Evolutionary conservation across 768 basidiomycete genomes (phyloP).

Genomic region (Astraeus odoratus): DNA sequence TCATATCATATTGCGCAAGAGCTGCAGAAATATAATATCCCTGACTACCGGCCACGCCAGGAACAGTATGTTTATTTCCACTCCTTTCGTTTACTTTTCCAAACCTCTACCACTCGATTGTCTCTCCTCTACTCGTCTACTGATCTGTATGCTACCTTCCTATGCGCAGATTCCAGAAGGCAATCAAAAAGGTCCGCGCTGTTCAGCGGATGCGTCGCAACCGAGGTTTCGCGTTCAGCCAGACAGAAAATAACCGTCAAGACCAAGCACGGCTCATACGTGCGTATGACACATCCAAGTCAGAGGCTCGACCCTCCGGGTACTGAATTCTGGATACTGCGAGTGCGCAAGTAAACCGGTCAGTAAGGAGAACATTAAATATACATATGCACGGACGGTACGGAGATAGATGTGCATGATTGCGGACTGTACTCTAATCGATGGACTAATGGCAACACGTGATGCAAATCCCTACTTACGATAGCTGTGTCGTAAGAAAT

Average conservation of each 20-base stretch:
- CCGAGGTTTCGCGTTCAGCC: constrained; percentile 96
- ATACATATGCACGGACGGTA: no score
- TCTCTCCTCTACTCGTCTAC: constrained; percentile 3
- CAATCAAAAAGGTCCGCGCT: constrained; percentile 99
- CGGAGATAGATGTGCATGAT: background rate
- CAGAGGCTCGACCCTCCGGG: constrained; percentile 64
- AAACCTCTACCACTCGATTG: background rate
- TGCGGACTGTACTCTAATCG: background rate
- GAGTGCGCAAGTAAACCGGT: no score
- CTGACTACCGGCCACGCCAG: constrained; percentile 93
- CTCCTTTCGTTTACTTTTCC: background rate
- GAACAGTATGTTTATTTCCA: constrained; percentile 66
- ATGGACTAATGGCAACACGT: background rate
- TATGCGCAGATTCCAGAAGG: constrained; percentile 83
- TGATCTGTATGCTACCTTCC: background rate
- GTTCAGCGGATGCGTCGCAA: constrained; percentile 95
- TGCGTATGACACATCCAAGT: constrained; percentile 82
- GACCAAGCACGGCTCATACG: constrained; percentile 83
- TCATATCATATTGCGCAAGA: constrained; percentile 99
- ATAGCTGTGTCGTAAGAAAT: no score
- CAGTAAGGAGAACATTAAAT: no score
- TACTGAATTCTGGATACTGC: constrained; percentile 38
- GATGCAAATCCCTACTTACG: no score
- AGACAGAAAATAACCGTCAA: constrained; percentile 85
- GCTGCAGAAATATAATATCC: constrained; percentile 97